Percentiles rank a stretch among this genome's conserved stretches.
Conservation (phyloP, 208 protist species). For the Leishmania martiniquensis region DNA sequence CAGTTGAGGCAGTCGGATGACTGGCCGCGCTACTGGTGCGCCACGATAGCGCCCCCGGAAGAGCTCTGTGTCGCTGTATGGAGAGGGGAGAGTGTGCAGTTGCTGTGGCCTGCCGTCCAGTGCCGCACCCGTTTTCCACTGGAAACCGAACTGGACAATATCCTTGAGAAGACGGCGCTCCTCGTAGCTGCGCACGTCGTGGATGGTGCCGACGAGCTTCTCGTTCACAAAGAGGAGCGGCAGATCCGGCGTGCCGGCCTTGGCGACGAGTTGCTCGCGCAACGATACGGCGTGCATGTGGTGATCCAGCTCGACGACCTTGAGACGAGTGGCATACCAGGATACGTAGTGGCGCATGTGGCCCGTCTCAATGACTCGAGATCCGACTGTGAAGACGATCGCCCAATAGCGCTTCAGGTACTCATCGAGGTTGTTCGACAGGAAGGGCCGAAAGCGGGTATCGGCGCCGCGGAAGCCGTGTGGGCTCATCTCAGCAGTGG, state of each 20-base stretch:
- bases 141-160: conserved; percentile 89
- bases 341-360: conserved; percentile 90
- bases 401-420: conserved; percentile 87
- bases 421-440: conserved; percentile 56
- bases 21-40: conserved; percentile 61
- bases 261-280: conserved; percentile 51
- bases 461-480: conserved; percentile 5
- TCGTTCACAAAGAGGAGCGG: conserved; percentile 90
- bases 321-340: conserved; percentile 87
- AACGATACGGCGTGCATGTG: conserved; percentile 66
- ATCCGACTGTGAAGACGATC: conserved; percentile 79
- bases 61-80: conserved; percentile 77
- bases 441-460: conserved; percentile 57
- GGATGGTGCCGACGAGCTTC: conserved; percentile 73
- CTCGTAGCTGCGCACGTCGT: conserved; percentile 71
- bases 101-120: conserved; percentile 38
- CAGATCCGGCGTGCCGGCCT: conserved; percentile 52
- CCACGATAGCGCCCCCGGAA: conserved; percentile 86
- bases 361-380: conserved; percentile 72
- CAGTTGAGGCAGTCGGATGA: conserved; percentile 71
- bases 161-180: conserved; percentile 79
- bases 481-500: conserved; percentile 11
- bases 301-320: conserved; percentile 89
- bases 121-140: conserved; percentile 72
- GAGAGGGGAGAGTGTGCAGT: conserved; percentile 65